A percentile compares a stretch with the other conserved stretches of the same genome.
These are phyloP conservation scores for Bauhinia variegata DNA, from an alignment of 306 rosid species.

Conservation along the genomic window DNA sequence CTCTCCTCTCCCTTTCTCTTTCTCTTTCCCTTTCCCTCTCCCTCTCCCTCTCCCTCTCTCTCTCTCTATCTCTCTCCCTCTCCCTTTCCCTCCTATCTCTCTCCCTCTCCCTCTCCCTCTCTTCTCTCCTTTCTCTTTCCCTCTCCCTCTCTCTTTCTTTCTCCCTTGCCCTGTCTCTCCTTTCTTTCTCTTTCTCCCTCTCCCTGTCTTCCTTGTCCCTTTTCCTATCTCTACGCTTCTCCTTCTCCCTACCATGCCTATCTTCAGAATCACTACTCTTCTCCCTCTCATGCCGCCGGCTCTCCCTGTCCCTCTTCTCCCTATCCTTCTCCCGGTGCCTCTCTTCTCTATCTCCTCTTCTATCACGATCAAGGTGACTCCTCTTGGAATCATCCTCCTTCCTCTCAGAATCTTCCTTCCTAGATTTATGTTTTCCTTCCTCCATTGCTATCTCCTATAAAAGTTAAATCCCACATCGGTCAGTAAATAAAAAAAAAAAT, in stretches of 20 bases:
- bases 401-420: slow-evolving; percentile 55
- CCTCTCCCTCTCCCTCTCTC: slow-evolving; percentile 50
- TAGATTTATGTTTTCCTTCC: slow-evolving; percentile 62
- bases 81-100: slow-evolving; percentile 39
- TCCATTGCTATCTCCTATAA: slow-evolving; percentile 46
- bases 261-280: slow-evolving; percentile 46
- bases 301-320: slow-evolving; percentile 58
- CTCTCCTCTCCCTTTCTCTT: slow-evolving; percentile 48
- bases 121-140: slow-evolving; percentile 34
- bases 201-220: slow-evolving; percentile 46
- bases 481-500: too few relatives aligned
- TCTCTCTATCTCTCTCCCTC: slow-evolving; percentile 46
- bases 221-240: slow-evolving; percentile 50
- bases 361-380: slow-evolving; percentile 60
- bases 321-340: slow-evolving; percentile 47
- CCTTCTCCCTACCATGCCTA: slow-evolving; percentile 52
- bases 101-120: slow-evolving; percentile 41
- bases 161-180: slow-evolving; percentile 38
- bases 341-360: slow-evolving; percentile 51
- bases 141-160: slow-evolving; percentile 33
- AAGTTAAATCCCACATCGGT: too few relatives aligned
- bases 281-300: slow-evolving; percentile 44
- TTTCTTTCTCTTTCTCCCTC: slow-evolving; percentile 37
- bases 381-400: slow-evolving; percentile 66
- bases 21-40: slow-evolving; percentile 54